phyloP scores from a whole-genome alignment of 345 rosid genomes.

The Trapa incisa region DNA sequence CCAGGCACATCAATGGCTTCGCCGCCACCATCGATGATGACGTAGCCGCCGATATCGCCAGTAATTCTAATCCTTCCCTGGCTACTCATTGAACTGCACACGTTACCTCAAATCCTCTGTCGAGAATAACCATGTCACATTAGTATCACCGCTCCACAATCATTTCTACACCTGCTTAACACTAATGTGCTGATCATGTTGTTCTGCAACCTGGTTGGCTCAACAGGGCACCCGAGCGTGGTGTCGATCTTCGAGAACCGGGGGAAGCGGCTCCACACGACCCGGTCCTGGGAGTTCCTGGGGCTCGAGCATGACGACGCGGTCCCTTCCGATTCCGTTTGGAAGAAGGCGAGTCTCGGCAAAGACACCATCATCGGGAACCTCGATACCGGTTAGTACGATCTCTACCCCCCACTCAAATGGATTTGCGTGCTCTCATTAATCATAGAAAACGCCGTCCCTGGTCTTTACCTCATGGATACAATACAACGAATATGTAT shows the following conservation, averaged over 20 bases:
- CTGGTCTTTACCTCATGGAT: no score
- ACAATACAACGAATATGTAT: no score
- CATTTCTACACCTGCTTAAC: no score
- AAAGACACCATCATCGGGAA: conserved; percentile 73
- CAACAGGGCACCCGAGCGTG: conserved; percentile 60
- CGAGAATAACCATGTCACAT: no score
- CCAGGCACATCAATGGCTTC: conserved; percentile 71
- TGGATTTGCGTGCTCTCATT: no score
- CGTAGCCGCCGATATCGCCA: conserved; percentile 40
- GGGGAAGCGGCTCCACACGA: conserved; percentile 67
- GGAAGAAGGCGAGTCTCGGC: conserved; percentile 67
- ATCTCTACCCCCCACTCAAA: no score
- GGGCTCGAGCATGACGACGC: conserved; percentile 40
- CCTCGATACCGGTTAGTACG: conserved; percentile 61
- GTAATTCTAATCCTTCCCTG: conserved; percentile 16
- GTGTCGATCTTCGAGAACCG: conserved; percentile 64
- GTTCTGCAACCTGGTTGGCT: not conserved
- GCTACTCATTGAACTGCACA: no score
- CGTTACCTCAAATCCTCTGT: no score
- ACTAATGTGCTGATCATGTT: no score
- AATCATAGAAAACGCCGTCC: no score
- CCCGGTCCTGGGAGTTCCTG: conserved; percentile 88
- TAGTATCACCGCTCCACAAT: no score
- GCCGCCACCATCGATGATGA: conserved; percentile 54
- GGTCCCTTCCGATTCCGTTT: conserved; percentile 31